Base-by-base conservation (phyloP, 2,329 filamentous ascomycete species). In the Aspergillus sp. region DNA sequence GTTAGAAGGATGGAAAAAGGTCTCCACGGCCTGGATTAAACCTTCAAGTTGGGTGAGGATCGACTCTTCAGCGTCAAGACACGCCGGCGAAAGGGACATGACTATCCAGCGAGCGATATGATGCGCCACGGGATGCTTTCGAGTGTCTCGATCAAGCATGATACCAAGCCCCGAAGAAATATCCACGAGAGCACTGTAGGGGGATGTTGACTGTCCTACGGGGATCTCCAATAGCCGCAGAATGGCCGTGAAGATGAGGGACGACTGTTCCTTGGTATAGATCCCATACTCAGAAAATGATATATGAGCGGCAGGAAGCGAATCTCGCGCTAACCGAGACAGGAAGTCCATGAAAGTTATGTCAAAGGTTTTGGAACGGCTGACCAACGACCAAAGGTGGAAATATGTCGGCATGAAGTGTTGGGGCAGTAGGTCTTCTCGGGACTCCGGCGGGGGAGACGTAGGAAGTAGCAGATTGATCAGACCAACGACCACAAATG, bases 1-100 rank as follows among this genome's bases (percentile, higher is more conserved):
- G 74, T 99, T 99, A 2, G 95, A 99, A 2, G 95, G 95, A 70
- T 99, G 95, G 81, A 97, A 99, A 76, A 99, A 99, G 0, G 95
- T 99, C 75, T 99, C 95, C 51, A 98, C 90, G 2, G 93, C 95
- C 74, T 98, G 90, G 66, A 99, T 90, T 55, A 99, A 82, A 0
- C 91, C 94, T 74, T 99, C 94, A 5, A 99, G 84, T 65, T 90
- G 91, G 36, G 89, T 86, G 68, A 99, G 78, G 49, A 96, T 86
- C 0, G 93, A 98, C 57, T 89, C 88, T 31, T 89, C 83, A n/a
- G 86, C 82, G 47, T 90, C 86, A 52, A 96, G 79, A 69, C 91
- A 95, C 50, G 87, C 82, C 1, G 95, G 94, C 1, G 95, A 98
- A 45, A 99, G 76, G 0, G 93, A 97, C 86, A 94, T 94, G 55